Percentiles rank a stretch among this genome's conserved stretches.
Conservation (phyloP, 75 land plant genomes). For the Cryptomeria japonica region DNA sequence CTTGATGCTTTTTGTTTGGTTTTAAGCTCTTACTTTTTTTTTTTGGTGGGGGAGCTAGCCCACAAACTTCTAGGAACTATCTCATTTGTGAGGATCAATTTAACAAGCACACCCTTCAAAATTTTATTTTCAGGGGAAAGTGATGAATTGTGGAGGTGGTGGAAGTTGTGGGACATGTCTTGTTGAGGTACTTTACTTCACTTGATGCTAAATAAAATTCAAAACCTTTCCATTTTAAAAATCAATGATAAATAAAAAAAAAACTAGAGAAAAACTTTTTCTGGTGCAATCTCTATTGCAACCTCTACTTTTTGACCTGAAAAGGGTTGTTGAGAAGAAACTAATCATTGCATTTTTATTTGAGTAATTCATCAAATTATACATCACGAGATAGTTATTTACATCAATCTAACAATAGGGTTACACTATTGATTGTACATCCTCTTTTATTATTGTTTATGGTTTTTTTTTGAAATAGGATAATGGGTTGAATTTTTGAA, state of each 20-base stretch:
- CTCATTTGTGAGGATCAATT: neutral
- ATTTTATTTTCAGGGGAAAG: conserved; percentile 66
- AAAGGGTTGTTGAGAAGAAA: neutral
- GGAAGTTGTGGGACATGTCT: conserved; percentile 99
- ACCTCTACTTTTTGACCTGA: neutral
- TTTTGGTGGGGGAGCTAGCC: neutral
- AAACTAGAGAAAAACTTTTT: neutral
- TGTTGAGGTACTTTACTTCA: conserved; percentile 67
- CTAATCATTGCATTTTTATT: neutral
- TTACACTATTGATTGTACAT: neutral
- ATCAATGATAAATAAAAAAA: neutral
- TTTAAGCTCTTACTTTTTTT: neutral
- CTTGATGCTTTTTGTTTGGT: neutral
- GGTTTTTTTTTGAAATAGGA: neutral
- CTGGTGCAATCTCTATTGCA: neutral
- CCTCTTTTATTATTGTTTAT: neutral
- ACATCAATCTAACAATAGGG: neutral
- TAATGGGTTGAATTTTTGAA: neutral
- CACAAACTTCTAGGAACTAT: neutral
- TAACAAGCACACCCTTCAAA: neutral
- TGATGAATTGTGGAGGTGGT: conserved; percentile 99
- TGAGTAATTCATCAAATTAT: no score
- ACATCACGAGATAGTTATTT: neutral
- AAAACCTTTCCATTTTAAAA: neutral
- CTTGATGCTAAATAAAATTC: neutral